Evolutionary conservation across 139 green algal genomes (phyloP), one percentile per base, ranked within the genome.

Genomic region (Zygnema cylindricum): DNA sequence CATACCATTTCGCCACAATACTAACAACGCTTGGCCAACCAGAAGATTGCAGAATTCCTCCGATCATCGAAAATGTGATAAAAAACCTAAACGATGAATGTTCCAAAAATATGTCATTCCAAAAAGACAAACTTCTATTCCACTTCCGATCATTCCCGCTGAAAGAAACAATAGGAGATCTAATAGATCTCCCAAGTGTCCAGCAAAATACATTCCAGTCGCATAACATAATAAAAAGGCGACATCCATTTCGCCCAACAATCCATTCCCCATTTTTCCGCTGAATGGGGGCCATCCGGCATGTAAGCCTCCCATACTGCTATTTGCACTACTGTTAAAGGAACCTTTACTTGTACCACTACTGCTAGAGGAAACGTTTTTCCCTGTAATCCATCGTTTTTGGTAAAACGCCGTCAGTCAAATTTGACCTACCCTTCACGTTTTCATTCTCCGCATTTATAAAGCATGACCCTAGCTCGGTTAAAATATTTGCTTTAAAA

Each of bases 1-100:
- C 96, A 92, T 95, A 98, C 97, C 97, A 99, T 92, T 98, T 98
- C 43, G 95, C 97, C 84, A 99, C 95, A 23, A 98, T 93, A 54
- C 92, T 92, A 39, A 99, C 97, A 22, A 99, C 97, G 76, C 91
- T 95, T 1, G 97, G 97, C 97, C 97, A 99, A 33, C 97, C 97
- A 0, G 95, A 98, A 55, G 94, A 95, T 90, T 99, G 96, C 78
- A 98, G 95, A 38, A 98, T 78, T 30, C 96, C 96, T 55, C 91
- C 95, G 11, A 92, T 57, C 23, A 96, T 81, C 83, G 95, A 94
- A 1, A 98, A 89, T 1, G 92, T 30, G 0, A 96, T 81, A 88
- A 96, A 99, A 92, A 95, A 99, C 23, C 69, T 71, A 98, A 93
- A 11, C 42, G 76, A 92, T 99, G 97, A n/a, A 98, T 92, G 30